phyloP scores from a whole-genome alignment of 371 early-diverging fungal genomes.

The Apophysomyces variabilis region DNA sequence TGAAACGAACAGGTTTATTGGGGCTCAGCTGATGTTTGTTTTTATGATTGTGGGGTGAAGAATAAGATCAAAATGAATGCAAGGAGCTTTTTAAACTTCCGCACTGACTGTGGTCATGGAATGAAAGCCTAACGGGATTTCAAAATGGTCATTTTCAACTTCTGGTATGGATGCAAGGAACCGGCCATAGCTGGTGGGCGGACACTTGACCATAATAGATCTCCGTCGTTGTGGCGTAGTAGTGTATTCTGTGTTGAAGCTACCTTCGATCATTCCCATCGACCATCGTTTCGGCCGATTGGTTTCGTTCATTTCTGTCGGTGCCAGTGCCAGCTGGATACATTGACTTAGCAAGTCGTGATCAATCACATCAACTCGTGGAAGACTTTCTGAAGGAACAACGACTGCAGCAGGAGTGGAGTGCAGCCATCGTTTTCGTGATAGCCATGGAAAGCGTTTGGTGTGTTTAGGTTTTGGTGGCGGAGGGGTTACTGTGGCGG shows the following conservation, averaged over 20 bases:
- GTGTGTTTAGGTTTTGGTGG: background rate
- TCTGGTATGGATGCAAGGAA: conserved; percentile 2
- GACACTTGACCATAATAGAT: background rate
- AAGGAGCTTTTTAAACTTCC: too few relatives aligned
- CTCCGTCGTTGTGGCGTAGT: background rate
- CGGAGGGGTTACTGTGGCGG: conserved; percentile 4
- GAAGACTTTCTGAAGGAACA: background rate
- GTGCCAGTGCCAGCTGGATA: conserved; percentile 15
- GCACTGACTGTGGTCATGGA: too few relatives aligned
- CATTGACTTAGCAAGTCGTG: conserved; percentile 19
- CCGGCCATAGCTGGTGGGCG: background rate
- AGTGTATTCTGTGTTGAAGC: background rate
- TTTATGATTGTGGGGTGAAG: too few relatives aligned
- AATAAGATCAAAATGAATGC: too few relatives aligned
- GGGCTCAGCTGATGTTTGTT: too few relatives aligned
- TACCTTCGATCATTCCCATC: conserved; percentile 14
- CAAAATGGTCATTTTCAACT: background rate
- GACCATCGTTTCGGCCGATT: conserved; percentile 17
- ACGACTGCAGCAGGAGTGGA: background rate
- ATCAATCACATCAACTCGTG: conserved; percentile 3
- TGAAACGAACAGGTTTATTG: too few relatives aligned
- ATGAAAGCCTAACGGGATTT: too few relatives aligned
- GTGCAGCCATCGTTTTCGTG: conserved; percentile 5
- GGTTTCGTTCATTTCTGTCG: background rate
- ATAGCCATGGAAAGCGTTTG: background rate